phyloP scores from a whole-genome alignment of 2,329 filamentous ascomycete species.

The Colletotrichum aenigma region DNA sequence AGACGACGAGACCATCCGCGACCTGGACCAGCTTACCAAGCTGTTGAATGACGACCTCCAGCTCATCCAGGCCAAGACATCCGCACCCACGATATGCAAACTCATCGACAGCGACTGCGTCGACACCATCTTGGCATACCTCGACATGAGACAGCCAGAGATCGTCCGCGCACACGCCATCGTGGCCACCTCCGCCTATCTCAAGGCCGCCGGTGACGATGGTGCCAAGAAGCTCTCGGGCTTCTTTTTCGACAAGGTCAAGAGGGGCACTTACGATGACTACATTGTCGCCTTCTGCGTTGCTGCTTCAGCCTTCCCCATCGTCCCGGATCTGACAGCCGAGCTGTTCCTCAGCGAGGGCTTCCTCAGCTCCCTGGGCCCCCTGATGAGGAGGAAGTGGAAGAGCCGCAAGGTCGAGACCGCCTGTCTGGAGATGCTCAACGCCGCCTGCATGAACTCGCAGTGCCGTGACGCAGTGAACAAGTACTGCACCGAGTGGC shows the following conservation, averaged over 20 bases:
- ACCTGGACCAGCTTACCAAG: slow-evolving; percentile 63
- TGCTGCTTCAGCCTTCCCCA: slow-evolving; percentile 85
- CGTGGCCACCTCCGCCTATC: slow-evolving; percentile 80
- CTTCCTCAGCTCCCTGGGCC: slow-evolving; percentile 78
- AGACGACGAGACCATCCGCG: slow-evolving; percentile 70
- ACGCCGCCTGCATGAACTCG: slow-evolving; percentile 86
- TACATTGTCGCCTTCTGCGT: slow-evolving; percentile 92
- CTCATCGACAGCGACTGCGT: slow-evolving; percentile 77
- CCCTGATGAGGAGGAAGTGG: slow-evolving; percentile 78
- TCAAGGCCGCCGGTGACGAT: slow-evolving; percentile 75
- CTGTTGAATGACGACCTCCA: slow-evolving; percentile 61
- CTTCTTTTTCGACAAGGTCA: slow-evolving; percentile 76
- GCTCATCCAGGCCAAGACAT: slow-evolving; percentile 37
- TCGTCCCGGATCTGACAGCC: slow-evolving; percentile 77
- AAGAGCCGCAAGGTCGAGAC: slow-evolving; percentile 88
- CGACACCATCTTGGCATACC: slow-evolving; percentile 83
- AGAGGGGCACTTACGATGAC: slow-evolving; percentile 82
- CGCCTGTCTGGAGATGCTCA: slow-evolving; percentile 86
- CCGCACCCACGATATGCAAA: slow-evolving; percentile 54
- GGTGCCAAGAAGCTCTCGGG: slow-evolving; percentile 72
- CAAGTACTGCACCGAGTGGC: slow-evolving; percentile 85
- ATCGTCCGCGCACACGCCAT: slow-evolving; percentile 81
- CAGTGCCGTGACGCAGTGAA: slow-evolving; percentile 82
- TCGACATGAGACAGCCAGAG: slow-evolving; percentile 81
- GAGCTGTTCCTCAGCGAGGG: slow-evolving; percentile 87